Evolutionary conservation across 108 stramenopile species (phyloP), one percentile per base, ranked within the genome.

Genomic region (Cylindrotheca closterium): DNA sequence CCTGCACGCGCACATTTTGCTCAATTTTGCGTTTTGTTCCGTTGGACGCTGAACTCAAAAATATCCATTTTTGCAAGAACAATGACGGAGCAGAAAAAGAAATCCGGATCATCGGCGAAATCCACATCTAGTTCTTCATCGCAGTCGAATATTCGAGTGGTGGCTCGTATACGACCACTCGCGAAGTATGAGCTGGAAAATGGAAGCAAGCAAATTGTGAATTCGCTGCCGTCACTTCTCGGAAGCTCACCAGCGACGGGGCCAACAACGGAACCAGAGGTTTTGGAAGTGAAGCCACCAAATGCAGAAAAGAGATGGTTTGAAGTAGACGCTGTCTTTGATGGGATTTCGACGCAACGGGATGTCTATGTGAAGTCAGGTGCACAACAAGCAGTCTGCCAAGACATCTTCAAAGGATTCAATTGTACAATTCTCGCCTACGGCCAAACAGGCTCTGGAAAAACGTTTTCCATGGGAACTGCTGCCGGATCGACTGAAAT

Each of bases 371-470:
- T 96, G 51, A 79, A 77, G 24, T 89, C 85, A 34, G 96, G 94
- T 25, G 95, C 96, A 7, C 55, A 67, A 32, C 70, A 68, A 19
- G 89, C 94, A n/a, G 81, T 99, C 18, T 85, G 93, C 15, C 82
- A 98, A 50, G 93, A 94, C 30, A 96, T 98, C 30, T 84, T 98
- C 60, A 89, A 96, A 60, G 99, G 99, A 24, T 99, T 95, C 83
- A 99, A 99, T 58, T 97, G 96, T 19, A 98, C 97, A 0, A 86
- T 99, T 18, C 96, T 99, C 61, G 96, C 95, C 18, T 99, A 99
- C 67, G 99, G 99, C 3, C 99, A 99, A 80, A 96, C 94, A 2
- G 93, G 96, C 26, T 62, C 66, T 0, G 74, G 67, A 22, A 91
- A 89, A 73, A 95, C 95, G 7, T 91, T 93, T 47, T 92, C 95